phyloP scores from a whole-genome alignment of 805 yeast genomes.

The Candida golubevii region DNA sequence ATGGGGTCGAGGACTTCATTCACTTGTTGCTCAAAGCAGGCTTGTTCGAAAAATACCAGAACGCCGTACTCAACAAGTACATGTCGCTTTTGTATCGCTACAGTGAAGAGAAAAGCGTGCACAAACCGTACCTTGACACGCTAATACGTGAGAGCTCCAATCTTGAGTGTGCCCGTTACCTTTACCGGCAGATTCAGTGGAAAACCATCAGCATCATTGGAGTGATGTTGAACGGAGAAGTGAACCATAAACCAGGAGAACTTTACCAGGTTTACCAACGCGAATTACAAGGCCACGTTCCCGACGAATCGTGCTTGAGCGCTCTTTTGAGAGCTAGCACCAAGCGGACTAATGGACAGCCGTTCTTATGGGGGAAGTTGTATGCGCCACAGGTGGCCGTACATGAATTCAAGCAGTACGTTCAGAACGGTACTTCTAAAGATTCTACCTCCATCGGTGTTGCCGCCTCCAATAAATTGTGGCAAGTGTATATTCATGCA shows the following conservation, averaged over 20 bases:
- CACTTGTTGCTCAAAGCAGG: slow-evolving; percentile 9
- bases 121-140: slow-evolving; percentile 13
- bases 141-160: slow-evolving; percentile 9
- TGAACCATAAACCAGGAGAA: slow-evolving; percentile 22
- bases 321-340: slow-evolving; percentile 50
- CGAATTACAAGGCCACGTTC: slow-evolving; percentile 21
- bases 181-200: slow-evolving; percentile 20
- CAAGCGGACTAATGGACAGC: slow-evolving; percentile 14
- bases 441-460: slow-evolving; percentile 7
- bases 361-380: slow-evolving; percentile 44
- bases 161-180: slow-evolving; percentile 23
- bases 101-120: slow-evolving; percentile 12
- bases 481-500: slow-evolving; percentile 51
- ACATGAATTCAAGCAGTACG: slow-evolving; percentile 50
- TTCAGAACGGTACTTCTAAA: slow-evolving; percentile 1
- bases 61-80: slow-evolving; percentile 27
- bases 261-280: slow-evolving; percentile 26
- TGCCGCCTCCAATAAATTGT: slow-evolving; percentile 34
- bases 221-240: slow-evolving; percentile 36
- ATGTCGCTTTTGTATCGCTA: slow-evolving; percentile 17
- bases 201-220: slow-evolving; percentile 30
- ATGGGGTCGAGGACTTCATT: slow-evolving; percentile 21
- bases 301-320: slow-evolving; percentile 30
- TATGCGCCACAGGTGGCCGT: slow-evolving; percentile 60
- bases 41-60: slow-evolving; percentile 14